Base-by-base conservation (phyloP, 2,329 filamentous ascomycete genomes). In the Endothia cerciana region DNA sequence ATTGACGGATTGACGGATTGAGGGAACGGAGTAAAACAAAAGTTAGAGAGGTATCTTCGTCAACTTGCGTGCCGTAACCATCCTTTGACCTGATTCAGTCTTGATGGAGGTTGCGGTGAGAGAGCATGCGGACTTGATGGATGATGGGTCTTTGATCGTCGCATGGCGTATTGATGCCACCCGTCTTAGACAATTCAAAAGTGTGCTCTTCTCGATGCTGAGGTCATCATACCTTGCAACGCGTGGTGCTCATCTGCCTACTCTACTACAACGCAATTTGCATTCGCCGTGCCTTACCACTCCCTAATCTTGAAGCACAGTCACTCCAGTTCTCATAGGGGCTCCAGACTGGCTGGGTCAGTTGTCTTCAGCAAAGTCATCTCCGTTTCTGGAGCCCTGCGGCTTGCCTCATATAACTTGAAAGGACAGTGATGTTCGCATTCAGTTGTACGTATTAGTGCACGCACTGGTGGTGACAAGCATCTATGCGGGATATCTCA, bases 71-170 rank as follows among this genome's bases (percentile, higher is more conserved):
- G 49, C 49, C 17, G 43, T 45, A 17, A 51, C 40, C 38, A 51
- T 43, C 57, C 57, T 30, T 56, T 41, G 60, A 57, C 17, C 57
- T 59, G 56, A 55, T 47, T 30, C 25, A 60, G 36, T 22, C 28
- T 57, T 22, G 33, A 43, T 45, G 47, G 33, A 41, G 15, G 60
- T 66, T 56, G n/a, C 36, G n/a, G 13, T 51, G 40, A 38, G 62
- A 49, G 51, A 64, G 60, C 57, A 45, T 65, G 22, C 57, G 51
- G 53, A 56, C 6, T 64, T 28, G 2, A 66, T 40, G 53, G 2
- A 66, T 40, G 53, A 61, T 47, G 55, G 64, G 28, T 66, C 38
- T 63, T 7, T 47, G 30, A 61, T 64, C 47, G 53, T 62, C 59
- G 53, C 58, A 53, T 30, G 38, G 47, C 47, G 55, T 53, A 41